These are phyloP conservation scores for Pestalotiopsis sp. DNA, from an alignment of 2,329 filamentous ascomycete species.

Conservation along the genomic window DNA sequence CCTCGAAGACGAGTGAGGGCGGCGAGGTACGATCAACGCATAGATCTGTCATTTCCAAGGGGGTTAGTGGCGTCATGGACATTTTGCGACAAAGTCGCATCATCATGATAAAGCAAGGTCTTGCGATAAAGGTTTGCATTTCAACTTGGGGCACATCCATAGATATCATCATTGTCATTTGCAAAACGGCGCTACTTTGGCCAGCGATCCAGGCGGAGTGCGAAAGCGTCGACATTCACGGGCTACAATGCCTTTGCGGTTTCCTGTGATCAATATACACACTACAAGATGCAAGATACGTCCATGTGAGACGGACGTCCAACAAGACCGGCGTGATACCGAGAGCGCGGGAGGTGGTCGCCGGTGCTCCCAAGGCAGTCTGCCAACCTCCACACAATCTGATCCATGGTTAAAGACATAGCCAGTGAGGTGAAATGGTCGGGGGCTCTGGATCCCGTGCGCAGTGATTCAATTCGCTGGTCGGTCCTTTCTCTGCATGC, in stretches of 20 bases:
- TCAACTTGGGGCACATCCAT: background rate
- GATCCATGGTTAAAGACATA: background rate
- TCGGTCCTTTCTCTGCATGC: background rate
- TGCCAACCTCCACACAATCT: background rate
- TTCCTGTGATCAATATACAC: background rate
- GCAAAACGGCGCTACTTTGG: background rate
- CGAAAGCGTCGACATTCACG: background rate
- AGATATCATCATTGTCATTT: conserved; percentile 4
- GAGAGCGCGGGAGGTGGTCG: background rate
- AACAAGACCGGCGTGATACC: background rate
- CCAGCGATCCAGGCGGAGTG: background rate
- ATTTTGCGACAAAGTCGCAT: background rate
- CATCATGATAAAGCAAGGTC: background rate
- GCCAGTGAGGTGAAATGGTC: background rate
- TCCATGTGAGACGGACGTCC: too few species aligned
- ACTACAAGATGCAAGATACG: too few species aligned
- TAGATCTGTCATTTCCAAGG: background rate
- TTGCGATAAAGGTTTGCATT: conserved; percentile 4
- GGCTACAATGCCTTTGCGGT: background rate
- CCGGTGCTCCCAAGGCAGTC: background rate
- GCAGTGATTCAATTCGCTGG: background rate
- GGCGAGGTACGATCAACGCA: background rate
- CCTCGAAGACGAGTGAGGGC: conserved; percentile 54
- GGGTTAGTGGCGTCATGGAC: background rate
- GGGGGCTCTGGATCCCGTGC: background rate